Percentiles rank a stretch among this genome's conserved stretches.
phyloP scores from a whole-genome alignment of 225 moss, liverwort and hornwort species.

The Sphagnum contortum region DNA sequence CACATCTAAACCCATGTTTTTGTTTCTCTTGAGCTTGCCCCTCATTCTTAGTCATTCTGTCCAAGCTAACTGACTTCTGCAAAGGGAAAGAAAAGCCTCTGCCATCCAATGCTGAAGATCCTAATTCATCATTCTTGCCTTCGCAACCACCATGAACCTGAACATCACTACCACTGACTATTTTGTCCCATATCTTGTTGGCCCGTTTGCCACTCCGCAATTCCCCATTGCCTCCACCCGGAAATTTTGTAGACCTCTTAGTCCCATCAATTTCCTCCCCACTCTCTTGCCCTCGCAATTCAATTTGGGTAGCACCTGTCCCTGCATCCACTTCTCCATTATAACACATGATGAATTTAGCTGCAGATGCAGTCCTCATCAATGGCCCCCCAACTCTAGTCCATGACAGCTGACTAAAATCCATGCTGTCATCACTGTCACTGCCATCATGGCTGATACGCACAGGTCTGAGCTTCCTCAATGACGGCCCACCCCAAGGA shows the following conservation, averaged over 20 bases:
- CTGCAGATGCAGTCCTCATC: slow-evolving; percentile 85
- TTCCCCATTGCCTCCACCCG: slow-evolving; percentile 37
- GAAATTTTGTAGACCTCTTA: slow-evolving; percentile 16
- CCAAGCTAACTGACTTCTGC: slow-evolving; percentile 48
- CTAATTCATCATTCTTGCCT: slow-evolving; percentile 49
- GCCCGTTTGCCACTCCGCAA: slow-evolving; percentile 55
- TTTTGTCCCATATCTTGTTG: slow-evolving; percentile 73
- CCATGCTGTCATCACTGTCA: slow-evolving; percentile 83
- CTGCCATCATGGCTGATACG: slow-evolving; percentile 53
- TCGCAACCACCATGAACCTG: slow-evolving; percentile 22
- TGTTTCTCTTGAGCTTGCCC: slow-evolving; percentile 19
- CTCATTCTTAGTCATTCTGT: slow-evolving; percentile 22
- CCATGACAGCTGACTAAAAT: slow-evolving; percentile 69
- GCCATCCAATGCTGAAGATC: slow-evolving; percentile 41
- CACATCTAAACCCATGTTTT: slow-evolving; percentile 21
- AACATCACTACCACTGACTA: slow-evolving; percentile 13
- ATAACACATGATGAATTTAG: slow-evolving; percentile 53
- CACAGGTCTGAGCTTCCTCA: slow-evolving; percentile 57
- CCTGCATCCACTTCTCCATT: slow-evolving; percentile 44
- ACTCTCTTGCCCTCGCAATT: slow-evolving; percentile 39
- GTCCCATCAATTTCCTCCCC: slow-evolving; percentile 52
- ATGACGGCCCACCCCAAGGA: slow-evolving; percentile 93
- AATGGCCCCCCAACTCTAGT: slow-evolving; percentile 81
- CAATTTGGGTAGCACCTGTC: slow-evolving; percentile 19
- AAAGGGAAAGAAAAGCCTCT: slow-evolving; percentile 38